Evolutionary conservation across 2,329 filamentous ascomycete species (phyloP).

Genomic region (Chaetomiaceae sp.): DNA sequence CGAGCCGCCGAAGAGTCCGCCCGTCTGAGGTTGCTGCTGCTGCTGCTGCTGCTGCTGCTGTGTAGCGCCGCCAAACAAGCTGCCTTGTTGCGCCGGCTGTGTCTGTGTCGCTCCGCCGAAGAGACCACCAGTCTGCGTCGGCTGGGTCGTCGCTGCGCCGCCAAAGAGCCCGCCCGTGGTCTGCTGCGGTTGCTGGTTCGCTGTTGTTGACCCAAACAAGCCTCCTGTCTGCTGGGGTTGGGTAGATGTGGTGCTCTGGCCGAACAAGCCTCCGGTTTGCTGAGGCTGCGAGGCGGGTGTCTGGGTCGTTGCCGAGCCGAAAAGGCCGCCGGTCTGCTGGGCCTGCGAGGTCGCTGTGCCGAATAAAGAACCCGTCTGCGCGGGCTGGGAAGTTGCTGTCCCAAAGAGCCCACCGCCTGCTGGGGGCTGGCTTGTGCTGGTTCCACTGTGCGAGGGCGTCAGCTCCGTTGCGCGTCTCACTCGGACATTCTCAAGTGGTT

Average conservation of each 20-base stretch:
- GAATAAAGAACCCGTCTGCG: constrained; percentile 24
- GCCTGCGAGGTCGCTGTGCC: constrained; percentile 27
- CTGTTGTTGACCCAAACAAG: constrained; percentile 24
- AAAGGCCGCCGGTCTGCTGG: constrained; percentile 32
- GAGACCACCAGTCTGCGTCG: constrained; percentile 19
- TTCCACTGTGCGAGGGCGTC: constrained; percentile 25
- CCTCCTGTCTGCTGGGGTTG: constrained; percentile 20
- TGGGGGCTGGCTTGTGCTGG: constrained; percentile 31
- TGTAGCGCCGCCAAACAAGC: constrained; percentile 16
- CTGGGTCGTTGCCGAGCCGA: constrained; percentile 28
- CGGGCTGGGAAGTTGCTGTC: constrained; percentile 26
- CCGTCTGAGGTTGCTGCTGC: constrained; percentile 21
- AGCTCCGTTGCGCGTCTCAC: constrained; percentile 12
- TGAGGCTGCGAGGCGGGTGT: constrained; percentile 25
- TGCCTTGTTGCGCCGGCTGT: constrained; percentile 17
- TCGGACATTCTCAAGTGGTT: background rate
- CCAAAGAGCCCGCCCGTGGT: constrained; percentile 27
- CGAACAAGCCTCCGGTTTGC: constrained; percentile 33
- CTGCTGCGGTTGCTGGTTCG: constrained; percentile 26
- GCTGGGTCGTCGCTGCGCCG: constrained; percentile 11
- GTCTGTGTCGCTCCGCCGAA: constrained; percentile 22
- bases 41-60: constrained; percentile 25
- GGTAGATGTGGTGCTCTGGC: constrained; percentile 19
- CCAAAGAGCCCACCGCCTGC: constrained; percentile 35
- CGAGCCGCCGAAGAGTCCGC: constrained; percentile 21